Conservation (phyloP, 108 stramenopile species). For the Asterionellopsis glacialis region DNA sequence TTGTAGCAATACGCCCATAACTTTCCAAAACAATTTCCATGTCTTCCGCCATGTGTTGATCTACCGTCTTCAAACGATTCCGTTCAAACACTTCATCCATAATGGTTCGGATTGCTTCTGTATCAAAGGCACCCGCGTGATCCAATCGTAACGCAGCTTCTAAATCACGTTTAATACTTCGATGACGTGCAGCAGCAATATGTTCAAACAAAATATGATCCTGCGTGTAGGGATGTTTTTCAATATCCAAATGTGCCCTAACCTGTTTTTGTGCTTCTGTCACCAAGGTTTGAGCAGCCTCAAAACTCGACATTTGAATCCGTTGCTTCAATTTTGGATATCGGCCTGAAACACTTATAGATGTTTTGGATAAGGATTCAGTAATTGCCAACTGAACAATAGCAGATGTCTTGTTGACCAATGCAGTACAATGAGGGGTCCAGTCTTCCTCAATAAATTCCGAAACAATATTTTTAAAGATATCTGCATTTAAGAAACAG, state of each 20-base stretch:
- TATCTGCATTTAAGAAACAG: constrained; percentile 62
- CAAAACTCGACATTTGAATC: constrained; percentile 16
- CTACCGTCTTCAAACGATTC: constrained; percentile 33
- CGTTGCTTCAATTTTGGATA: constrained; percentile 17
- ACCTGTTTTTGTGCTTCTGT: constrained; percentile 30
- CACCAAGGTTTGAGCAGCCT: constrained; percentile 22
- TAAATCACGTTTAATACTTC: constrained; percentile 43
- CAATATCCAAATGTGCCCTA: constrained; percentile 38
- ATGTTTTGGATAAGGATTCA: neutral
- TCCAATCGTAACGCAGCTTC: constrained; percentile 32
- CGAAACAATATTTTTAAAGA: constrained; percentile 54
- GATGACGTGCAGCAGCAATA: constrained; percentile 39
- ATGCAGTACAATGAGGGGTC: constrained; percentile 33
- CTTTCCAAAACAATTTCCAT: constrained; percentile 58
- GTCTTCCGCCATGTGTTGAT: constrained; percentile 61
- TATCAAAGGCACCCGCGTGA: constrained; percentile 31
- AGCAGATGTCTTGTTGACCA: constrained; percentile 27
- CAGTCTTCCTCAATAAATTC: constrained; percentile 63
- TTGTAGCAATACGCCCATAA: constrained; percentile 59
- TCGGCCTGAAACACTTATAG: constrained; percentile 2
- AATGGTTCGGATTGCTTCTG: constrained; percentile 31
- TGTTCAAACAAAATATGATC: constrained; percentile 56
- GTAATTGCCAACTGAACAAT: constrained; percentile 8
- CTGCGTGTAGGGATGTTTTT: constrained; percentile 59
- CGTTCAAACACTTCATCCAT: constrained; percentile 53